Evolutionary conservation across 2,329 filamentous ascomycete genomes (phyloP).

Genomic region (Proliferodiscus dingleyae): DNA sequence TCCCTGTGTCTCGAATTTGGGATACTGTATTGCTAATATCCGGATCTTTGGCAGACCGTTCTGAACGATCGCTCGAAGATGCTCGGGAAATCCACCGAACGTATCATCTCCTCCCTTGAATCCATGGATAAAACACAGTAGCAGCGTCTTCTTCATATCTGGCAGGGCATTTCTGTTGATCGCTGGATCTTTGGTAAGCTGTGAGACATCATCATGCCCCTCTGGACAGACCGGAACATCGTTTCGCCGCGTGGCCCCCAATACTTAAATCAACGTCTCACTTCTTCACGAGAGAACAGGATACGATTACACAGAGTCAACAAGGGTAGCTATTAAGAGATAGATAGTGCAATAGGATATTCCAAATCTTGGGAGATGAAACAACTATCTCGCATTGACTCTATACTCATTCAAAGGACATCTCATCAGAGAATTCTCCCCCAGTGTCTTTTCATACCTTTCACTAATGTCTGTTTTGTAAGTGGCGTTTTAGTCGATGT

Average conservation of each 20-base stretch:
- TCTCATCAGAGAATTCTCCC: too few relatives aligned
- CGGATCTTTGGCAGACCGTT: constrained; percentile 64
- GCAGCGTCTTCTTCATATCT: constrained; percentile 70
- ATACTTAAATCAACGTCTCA: not conserved
- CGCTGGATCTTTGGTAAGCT: not conserved
- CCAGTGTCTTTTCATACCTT: not conserved
- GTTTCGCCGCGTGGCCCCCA: too few relatives aligned
- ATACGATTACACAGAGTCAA: too few relatives aligned
- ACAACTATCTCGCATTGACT: too few relatives aligned
- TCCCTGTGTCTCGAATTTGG: constrained; percentile 76
- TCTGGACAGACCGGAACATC: not conserved
- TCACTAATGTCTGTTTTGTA: too few relatives aligned
- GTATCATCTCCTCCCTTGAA: constrained; percentile 83
- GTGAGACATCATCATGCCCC: constrained; percentile 24
- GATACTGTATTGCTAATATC: constrained; percentile 67
- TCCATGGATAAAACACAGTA: constrained; percentile 82
- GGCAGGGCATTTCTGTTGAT: constrained; percentile 3
- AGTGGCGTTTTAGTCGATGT: too few relatives aligned
- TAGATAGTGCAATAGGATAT: too few relatives aligned
- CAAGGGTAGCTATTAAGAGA: too few relatives aligned
- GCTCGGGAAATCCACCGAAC: constrained; percentile 70
- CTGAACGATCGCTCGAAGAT: constrained; percentile 61
- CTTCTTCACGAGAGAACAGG: too few relatives aligned
- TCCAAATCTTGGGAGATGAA: too few relatives aligned
- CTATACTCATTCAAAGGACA: too few relatives aligned